Base-by-base conservation (phyloP, 1,139 yeast species). In the Yamadazyma taylorii region DNA sequence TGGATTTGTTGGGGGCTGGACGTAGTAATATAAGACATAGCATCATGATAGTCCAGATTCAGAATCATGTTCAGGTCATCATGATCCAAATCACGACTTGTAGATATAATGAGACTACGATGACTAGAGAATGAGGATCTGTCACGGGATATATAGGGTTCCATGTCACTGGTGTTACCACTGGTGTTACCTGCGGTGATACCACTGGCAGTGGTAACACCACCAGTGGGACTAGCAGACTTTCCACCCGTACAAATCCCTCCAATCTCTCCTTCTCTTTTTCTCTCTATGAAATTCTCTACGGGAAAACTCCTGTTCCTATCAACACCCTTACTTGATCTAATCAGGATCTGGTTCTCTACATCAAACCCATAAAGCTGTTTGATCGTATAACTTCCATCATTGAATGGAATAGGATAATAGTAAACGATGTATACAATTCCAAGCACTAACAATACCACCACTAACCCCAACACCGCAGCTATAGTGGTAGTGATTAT, bases 11-110 rank as follows among this genome's bases (percentile, higher is more conserved):
- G n/a, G n/a, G n/a, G n/a, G n/a, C n/a, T n/a, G n/a, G n/a, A n/a
- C n/a, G n/a, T n/a, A n/a, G n/a, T n/a, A n/a, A 24, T n/a, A n/a
- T 25, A n/a, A 9, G 28, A 25, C 17, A 6, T 32, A n/a, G 36
- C 36, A 27, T 33, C 36, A 14, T 30, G 32, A n/a, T 30, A 30
- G 11, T 30, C 32, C 32, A 17, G 28, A 9, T 27, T 17, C 30
- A 27, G 30, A 4, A 27, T 12, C n/a, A 27, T 3, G 21, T 16
- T 16, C 21, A 16, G 30, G 5, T 7, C n/a, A n/a, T n/a, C n/a
- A n/a, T n/a, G n/a, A n/a, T n/a, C n/a, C n/a, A n/a, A n/a, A 13
- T 13, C 17, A 25, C 10, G 11, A 13, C 30, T 11, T 4, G 30
- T 27, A 6, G 21, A 5, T 3, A n/a, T n/a, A n/a, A n/a, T n/a